Evolutionary conservation across 1,139 yeast species (phyloP), one percentile per base, ranked within the genome.

Genomic region (Pichia sp.): DNA sequence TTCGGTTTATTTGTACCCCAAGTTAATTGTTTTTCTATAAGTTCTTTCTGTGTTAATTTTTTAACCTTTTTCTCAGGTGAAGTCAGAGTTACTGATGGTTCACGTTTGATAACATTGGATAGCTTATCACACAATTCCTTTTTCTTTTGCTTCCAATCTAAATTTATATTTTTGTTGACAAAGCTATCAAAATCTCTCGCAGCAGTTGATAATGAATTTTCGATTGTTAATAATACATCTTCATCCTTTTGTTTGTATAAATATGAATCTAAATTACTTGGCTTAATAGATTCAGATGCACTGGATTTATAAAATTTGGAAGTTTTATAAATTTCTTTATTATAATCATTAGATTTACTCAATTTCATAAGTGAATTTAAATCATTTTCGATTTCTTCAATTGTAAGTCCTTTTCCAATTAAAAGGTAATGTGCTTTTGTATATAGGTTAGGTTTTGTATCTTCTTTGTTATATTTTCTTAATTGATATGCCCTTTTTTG

Each of bases 351-450:
- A 7, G 40, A 26, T 28, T 39, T 29, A 4, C 30, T 25, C 7
- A 36, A 26, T 8, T 39, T 39, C 10, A 29, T 36, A 32, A 43
- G 34, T 31, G 42, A 33, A 26, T 37, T 28, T 7, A 42, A 26
- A 44, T 47, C 47, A 27, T 37, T 39, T 32, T 49, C 51, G 43
- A 92, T 83, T 50, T 88, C 95, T 59, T 88, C 96, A 41, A 95
- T 86, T 50, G 88, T 83, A 48, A 90, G 75, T 0, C 96, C 97
- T 61, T 94, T 85, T 0, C 94, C 86, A 2, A 97, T 96, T 48
- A 92, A 73, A 43, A 90, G 70, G 63, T 90, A 90, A 60, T 89
- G 97, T 0, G 97, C 97, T 59, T 85, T 86, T 2, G 96, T 86
- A 62, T 78, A 85, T 53, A 80, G 64, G 48, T 64, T 59, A 7